Conservation (phyloP, 2,329 filamentous ascomycete species). For the Cladorrhinum sp. region DNA sequence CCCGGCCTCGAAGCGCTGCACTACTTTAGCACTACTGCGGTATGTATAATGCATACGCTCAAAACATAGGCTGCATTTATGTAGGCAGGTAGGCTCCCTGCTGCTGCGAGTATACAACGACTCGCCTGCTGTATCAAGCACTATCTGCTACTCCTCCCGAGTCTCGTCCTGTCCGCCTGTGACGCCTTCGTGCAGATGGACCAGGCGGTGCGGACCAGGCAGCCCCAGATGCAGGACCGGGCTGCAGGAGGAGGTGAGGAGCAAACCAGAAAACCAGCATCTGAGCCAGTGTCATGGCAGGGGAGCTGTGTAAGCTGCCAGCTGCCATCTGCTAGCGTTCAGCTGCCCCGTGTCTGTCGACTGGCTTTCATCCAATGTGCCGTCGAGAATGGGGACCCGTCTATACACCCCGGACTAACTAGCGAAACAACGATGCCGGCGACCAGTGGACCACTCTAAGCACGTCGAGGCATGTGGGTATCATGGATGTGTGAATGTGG, state of each 20-base stretch:
- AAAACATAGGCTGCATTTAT: neutral
- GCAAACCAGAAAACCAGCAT: neutral
- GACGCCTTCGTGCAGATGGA: neutral
- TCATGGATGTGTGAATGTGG: constrained; percentile 1
- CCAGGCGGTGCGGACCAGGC: neutral
- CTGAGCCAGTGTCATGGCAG: neutral
- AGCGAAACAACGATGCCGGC: neutral
- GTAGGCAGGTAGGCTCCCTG: neutral
- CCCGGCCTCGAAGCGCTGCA: constrained; percentile 9
- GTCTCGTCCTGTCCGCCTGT: neutral
- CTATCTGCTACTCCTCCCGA: neutral
- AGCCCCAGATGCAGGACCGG: neutral
- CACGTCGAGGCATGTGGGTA: constrained; percentile 15
- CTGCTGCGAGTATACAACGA: neutral
- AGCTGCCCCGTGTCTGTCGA: neutral
- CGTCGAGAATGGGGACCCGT: neutral
- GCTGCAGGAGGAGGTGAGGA: neutral
- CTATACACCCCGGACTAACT: neutral
- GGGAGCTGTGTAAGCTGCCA: neutral
- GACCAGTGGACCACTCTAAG: constrained; percentile 4
- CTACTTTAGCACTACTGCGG: constrained; percentile 3
- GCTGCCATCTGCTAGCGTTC: neutral
- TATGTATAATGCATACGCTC: neutral
- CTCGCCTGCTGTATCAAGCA: neutral
- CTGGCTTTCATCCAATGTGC: neutral